phyloP scores from a whole-genome alignment of 2,329 filamentous ascomycete genomes.

The Trichoderma sp. region DNA sequence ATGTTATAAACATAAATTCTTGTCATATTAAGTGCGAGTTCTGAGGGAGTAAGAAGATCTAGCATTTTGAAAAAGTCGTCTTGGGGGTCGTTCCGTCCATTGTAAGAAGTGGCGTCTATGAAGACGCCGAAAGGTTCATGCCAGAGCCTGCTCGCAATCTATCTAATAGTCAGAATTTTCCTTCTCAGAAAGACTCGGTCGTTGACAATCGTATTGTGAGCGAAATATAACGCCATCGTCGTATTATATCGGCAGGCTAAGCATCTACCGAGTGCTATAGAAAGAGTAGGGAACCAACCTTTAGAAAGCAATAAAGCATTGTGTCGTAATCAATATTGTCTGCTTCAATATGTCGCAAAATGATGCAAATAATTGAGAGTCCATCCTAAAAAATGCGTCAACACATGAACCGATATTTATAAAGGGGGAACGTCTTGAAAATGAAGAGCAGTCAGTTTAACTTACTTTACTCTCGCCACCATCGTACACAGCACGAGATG shows the following conservation, averaged over 20 bases:
- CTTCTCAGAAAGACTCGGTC: neutral
- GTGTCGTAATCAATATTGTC: slow-evolving; percentile 67
- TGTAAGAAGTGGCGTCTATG: slow-evolving; percentile 70
- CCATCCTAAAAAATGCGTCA: slow-evolving; percentile 55
- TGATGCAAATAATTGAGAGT: slow-evolving; percentile 68
- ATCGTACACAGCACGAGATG: slow-evolving; percentile 67
- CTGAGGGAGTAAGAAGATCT: slow-evolving; percentile 62
- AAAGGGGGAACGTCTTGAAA: neutral
- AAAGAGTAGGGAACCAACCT: slow-evolving; percentile 44
- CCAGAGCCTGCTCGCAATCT: slow-evolving; percentile 71
- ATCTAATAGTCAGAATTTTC: neutral
- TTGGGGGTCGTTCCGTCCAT: slow-evolving; percentile 65
- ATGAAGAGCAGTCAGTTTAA: neutral
- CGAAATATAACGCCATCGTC: neutral
- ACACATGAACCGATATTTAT: neutral
- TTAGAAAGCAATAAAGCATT: slow-evolving; percentile 67
- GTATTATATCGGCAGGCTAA: neutral
- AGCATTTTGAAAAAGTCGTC: slow-evolving; percentile 66
- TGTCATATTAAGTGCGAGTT: slow-evolving; percentile 60
- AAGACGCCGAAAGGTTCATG: slow-evolving; percentile 68
- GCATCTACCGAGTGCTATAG: neutral
- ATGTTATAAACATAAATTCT: slow-evolving; percentile 72
- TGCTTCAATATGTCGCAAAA: slow-evolving; percentile 66
- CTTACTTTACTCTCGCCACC: slow-evolving; percentile 67
- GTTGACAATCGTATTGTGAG: no score